Base-by-base conservation (phyloP, 2,329 filamentous ascomycete genomes). In the Fusarium chaquense region DNA sequence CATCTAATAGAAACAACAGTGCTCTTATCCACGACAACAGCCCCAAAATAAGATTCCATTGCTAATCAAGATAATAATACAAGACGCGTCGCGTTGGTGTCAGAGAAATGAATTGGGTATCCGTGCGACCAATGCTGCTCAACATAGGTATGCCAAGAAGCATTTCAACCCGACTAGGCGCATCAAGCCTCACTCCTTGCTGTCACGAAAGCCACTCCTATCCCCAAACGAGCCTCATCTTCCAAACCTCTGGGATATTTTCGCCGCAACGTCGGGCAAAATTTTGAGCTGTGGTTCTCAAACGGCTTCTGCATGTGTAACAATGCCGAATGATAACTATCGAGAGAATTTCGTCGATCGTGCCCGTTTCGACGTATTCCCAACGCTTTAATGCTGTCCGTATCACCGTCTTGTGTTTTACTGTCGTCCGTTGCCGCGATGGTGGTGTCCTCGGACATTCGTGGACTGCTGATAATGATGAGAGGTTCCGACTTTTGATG, bases 141-240 rank as follows among this genome's bases (percentile, higher is more conserved):
- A 9, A 10, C 13, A 18, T 32, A 2, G 26, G 3, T 26, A 2
- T 33, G 10, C n/a, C 38, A 22, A 22, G 5, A 7, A 33, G 1
- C 1, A 3, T 10, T 3, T 35, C 9, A 11, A 3, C n/a, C 36
- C 8, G 5, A 13, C 8, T 5, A 46, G 12, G 16, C 10, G 15
- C 26, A 22, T 8, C n/a, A 20, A 18, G 40, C 40, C 13, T 35
- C 54, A 2, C 36, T 12, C 35, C 57, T 9, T n/a, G 18, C 28
- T 15, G 44, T 30, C 3, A 22, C 28, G n/a, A 46, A 46, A 5
- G 46, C 30, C 1, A 50, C 49, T 16, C 49, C 49, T 52, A 52
- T 52, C 4, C 49, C 49, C 9, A 52, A 41, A 13, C 55, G 24
- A 3, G 44, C 44, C 35, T 62, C 44, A 28, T 62, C 46, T 16